A percentile compares a stretch with the other conserved stretches of the same genome.
Conservation (phyloP, 192 early-diverging fungal genomes). For the Gaertneriomyces semiglobifer region DNA sequence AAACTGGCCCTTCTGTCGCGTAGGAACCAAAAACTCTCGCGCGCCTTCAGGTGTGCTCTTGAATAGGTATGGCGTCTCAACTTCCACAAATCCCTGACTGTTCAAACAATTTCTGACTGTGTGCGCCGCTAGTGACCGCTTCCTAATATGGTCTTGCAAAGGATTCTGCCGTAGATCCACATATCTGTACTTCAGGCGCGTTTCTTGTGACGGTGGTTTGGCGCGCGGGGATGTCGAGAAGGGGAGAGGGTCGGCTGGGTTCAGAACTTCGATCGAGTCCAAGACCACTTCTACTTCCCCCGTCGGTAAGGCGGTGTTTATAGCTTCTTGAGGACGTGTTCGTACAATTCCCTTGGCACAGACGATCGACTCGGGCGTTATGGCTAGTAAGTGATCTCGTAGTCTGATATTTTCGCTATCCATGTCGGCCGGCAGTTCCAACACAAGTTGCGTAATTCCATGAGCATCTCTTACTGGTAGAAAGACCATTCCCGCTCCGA, state of each 20-base stretch:
- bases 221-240: constrained; percentile 56
- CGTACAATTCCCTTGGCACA: constrained; percentile 63
- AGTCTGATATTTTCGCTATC: constrained; percentile 5
- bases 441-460: constrained; percentile 73
- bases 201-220: constrained; percentile 72
- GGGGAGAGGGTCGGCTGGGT: constrained; percentile 61
- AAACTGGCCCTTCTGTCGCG: constrained; percentile 63
- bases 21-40: constrained; percentile 91
- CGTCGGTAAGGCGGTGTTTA: constrained; percentile 29
- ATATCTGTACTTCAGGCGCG: constrained; percentile 69
- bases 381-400: constrained; percentile 43
- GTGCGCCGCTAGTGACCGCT: constrained; percentile 64
- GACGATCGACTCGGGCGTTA: constrained; percentile 72
- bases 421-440: constrained; percentile 19
- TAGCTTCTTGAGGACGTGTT: constrained; percentile 40
- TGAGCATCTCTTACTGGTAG: constrained; percentile 72
- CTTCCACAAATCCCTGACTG: constrained; percentile 70
- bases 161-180: constrained; percentile 75
- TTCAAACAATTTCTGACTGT: constrained; percentile 66
- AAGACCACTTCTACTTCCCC: constrained; percentile 74
- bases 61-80: constrained; percentile 90
- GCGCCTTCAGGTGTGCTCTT: constrained; percentile 93
- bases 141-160: constrained; percentile 72
- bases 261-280: constrained; percentile 58
- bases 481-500: constrained; percentile 72